phyloP scores from a whole-genome alignment of 208 protist species.

The Trypanosoma scelopori region DNA sequence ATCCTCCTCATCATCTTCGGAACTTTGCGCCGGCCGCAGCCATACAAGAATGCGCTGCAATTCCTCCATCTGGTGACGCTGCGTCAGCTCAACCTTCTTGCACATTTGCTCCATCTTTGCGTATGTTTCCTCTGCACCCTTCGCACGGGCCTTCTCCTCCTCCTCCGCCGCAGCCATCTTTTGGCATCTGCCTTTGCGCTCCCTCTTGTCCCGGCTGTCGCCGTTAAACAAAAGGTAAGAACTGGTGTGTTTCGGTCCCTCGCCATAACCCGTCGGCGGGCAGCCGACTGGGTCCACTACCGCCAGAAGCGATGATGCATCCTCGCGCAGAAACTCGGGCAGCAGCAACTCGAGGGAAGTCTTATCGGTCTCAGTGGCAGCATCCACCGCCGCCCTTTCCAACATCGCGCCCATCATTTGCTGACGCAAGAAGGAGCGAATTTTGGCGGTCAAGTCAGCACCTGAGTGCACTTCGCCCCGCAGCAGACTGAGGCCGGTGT shows the following conservation, averaged over 20 bases:
- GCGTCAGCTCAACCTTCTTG: slow-evolving; percentile 6
- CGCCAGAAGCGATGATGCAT: too few relatives aligned
- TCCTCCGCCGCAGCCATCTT: not conserved
- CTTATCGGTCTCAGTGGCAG: slow-evolving; percentile 1
- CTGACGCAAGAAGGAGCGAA: slow-evolving; percentile 24
- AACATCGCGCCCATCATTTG: slow-evolving; percentile 23
- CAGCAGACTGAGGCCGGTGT: slow-evolving; percentile 13
- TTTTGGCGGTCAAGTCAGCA: slow-evolving; percentile 24
- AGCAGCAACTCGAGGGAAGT: slow-evolving; percentile 7
- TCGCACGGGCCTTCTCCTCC: not conserved
- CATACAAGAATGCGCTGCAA: slow-evolving; percentile 20
- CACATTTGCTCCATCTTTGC: slow-evolving; percentile 23
- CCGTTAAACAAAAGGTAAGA: not conserved
- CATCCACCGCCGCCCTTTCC: slow-evolving; percentile 19
- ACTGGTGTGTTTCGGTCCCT: not conserved
- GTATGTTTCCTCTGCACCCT: slow-evolving; percentile 4
- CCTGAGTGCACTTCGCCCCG: slow-evolving; percentile 14
- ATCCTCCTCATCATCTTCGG: not conserved
- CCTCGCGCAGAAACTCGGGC: slow-evolving; percentile 24
- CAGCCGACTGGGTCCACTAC: too few relatives aligned
- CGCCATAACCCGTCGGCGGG: not conserved
- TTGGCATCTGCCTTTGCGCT: not conserved
- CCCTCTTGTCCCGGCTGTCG: not conserved
- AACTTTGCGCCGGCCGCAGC: not conserved
- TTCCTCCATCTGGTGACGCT: slow-evolving; percentile 12